Evolutionary conservation across 371 early-diverging fungal species (phyloP).

Genomic region (Phascolomyces articulosus): DNA sequence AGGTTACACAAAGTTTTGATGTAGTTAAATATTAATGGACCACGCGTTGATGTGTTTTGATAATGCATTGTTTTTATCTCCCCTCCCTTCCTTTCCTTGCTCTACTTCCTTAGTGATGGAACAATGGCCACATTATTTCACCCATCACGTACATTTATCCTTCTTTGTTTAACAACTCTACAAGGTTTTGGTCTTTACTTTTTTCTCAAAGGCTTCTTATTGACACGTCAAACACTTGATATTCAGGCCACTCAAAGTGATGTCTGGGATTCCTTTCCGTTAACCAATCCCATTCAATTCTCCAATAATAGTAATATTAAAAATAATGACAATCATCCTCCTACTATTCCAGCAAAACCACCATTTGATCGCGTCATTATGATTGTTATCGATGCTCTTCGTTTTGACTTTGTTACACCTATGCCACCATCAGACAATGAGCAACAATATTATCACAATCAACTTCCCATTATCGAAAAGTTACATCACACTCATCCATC

Average conservation of each 20-base stretch:
- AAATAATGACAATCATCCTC: not conserved
- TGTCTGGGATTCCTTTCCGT: constrained; percentile 43
- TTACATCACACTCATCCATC: constrained; percentile 57
- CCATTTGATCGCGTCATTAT: constrained; percentile 73
- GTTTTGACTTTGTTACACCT: constrained; percentile 73
- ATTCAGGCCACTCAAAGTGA: constrained; percentile 40
- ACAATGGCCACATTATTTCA: not conserved
- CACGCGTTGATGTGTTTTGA: too few species aligned
- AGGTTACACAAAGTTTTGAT: too few species aligned
- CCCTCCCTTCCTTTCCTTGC: too few species aligned
- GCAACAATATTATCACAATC: constrained; percentile 70
- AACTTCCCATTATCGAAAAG: constrained; percentile 70
- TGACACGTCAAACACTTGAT: constrained; percentile 76
- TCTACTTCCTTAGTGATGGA: not conserved
- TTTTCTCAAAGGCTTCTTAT: constrained; percentile 83
- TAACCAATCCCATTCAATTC: not conserved
- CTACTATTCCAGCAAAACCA: constrained; percentile 25
- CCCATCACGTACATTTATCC: not conserved
- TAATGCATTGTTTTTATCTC: too few species aligned
- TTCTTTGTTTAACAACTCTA: not conserved
- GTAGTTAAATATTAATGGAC: too few species aligned
- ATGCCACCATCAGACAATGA: constrained; percentile 12
- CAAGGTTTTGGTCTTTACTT: constrained; percentile 58
- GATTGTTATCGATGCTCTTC: constrained; percentile 89
- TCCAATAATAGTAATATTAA: not conserved